A percentile compares a stretch with the other conserved stretches of the same genome.
phyloP scores from a whole-genome alignment of 805 yeast genomes.

The Candida takata region DNA sequence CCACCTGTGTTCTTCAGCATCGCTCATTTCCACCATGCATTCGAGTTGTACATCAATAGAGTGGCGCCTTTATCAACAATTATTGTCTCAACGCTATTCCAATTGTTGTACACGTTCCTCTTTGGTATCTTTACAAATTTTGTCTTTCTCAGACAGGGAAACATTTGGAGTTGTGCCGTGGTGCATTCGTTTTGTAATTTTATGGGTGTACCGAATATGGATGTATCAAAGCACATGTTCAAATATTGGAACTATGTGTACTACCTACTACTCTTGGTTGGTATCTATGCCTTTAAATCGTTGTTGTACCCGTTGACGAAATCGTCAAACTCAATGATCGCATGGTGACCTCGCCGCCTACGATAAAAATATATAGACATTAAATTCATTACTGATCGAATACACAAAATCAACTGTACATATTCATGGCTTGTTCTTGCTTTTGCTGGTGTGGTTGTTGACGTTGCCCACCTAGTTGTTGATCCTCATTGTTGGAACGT shows the following conservation, averaged over 20 bases:
- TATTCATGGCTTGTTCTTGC: background rate
- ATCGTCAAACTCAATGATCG: background rate
- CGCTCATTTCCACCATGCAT: conserved; percentile 76
- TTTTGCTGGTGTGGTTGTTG: no score
- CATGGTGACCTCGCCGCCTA: no score
- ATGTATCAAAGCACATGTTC: conserved; percentile 10
- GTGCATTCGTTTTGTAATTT: conserved; percentile 65
- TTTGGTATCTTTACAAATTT: conserved; percentile 66
- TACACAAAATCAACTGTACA: background rate
- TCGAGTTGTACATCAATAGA: conserved; percentile 33
- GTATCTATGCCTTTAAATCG: conserved; percentile 33
- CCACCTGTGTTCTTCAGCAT: conserved; percentile 67
- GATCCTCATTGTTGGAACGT: conserved; percentile 5
- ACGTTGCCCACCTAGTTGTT: no score
- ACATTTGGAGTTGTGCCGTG: conserved; percentile 48
- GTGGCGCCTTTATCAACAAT: conserved; percentile 26
- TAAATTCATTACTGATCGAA: no score
- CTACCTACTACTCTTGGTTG: conserved; percentile 34
- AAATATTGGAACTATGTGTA: conserved; percentile 29
- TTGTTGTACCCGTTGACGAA: conserved; percentile 18
- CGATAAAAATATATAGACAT: no score
- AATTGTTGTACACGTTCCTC: conserved; percentile 55
- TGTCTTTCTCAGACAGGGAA: conserved; percentile 44
- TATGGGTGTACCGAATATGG: conserved; percentile 54
- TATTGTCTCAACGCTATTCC: conserved; percentile 37